Base-by-base conservation (phyloP, 2,329 filamentous ascomycete species). In the Cladosporium sp. region DNA sequence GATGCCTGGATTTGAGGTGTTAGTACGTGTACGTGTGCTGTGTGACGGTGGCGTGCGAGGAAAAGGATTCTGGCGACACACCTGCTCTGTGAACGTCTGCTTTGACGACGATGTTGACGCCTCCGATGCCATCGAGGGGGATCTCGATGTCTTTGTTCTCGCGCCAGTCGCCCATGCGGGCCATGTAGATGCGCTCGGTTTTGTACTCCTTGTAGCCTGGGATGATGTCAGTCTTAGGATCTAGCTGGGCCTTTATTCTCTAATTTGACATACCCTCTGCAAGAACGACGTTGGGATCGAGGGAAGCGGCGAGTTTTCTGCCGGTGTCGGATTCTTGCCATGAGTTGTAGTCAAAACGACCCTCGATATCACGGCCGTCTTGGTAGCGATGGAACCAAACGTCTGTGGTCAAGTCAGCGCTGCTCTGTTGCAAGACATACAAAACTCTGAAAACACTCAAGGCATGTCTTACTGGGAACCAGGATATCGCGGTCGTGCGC, bases 321-420 rank as follows among this genome's bases (percentile, higher is more conserved):
- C 81, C 90, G 70, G 92, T 87, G 45, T 91, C 85, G 8, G 92
- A 92, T 73, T 99, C 93, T 61, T 95, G 82, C 93, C 93, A 99
- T 1, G 93, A 97, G 72, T 99, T 99, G 76, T 99, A 99, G 69
- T 99, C 93, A 66, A 97, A 99, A 79, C 89, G 84, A 57, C 93
- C 93, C 73, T 99, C 93, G 60, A 97, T 92, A 66, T 99, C 92
- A 45, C 68, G 64, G 59, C 92, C 81, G 58, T 80, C 76, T 66
- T 83, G 75, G 62, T 95, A 96, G 43, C 91, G 82, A 68, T 97
- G 92, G 72, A 96, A 97, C 92, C 92, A 97, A 60, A 99, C 85
- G 68, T 97, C 91, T 96, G 64, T 41, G 29, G 29, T 12, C 30
- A 32, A 12, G 30, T 32, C 32, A 36, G 32, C 32, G 12, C 8